These are phyloP conservation scores for Moesziomyces globuligerus DNA, from an alignment of 1,284 basidiomycete species.

Conservation along the genomic window DNA sequence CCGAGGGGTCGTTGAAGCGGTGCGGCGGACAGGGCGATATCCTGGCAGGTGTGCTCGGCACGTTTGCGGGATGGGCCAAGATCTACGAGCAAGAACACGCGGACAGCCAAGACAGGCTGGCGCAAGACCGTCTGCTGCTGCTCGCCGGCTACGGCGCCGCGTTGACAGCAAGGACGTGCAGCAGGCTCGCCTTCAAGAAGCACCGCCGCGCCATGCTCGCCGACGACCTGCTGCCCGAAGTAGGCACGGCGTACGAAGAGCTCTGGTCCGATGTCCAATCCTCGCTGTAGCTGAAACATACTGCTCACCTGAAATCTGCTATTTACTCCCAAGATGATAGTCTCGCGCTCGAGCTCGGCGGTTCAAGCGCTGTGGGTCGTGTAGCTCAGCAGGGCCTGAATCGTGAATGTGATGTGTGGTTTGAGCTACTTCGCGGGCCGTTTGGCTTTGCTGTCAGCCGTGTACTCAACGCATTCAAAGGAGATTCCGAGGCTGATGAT, in stretches of 20 bases:
- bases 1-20: slow-evolving; percentile 84
- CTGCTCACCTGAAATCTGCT: too few relatives aligned
- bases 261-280: slow-evolving; percentile 35
- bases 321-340: too few relatives aligned
- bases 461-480: too few relatives aligned
- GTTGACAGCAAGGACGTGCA: slow-evolving; percentile 85
- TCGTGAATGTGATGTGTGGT: too few relatives aligned
- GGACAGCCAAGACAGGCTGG: slow-evolving; percentile 9
- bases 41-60: slow-evolving; percentile 84
- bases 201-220: slow-evolving; percentile 86
- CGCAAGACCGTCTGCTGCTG: slow-evolving; percentile 75
- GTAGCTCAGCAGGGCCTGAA: too few relatives aligned
- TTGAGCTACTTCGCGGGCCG: too few relatives aligned
- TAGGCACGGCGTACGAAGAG: slow-evolving; percentile 67
- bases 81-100: slow-evolving; percentile 74
- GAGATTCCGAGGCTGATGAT: too few relatives aligned
- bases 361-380: too few relatives aligned
- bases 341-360: too few relatives aligned
- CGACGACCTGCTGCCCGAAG: slow-evolving; percentile 76
- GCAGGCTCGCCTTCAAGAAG: slow-evolving; percentile 78
- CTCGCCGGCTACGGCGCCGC: slow-evolving; percentile 88
- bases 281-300: too few relatives aligned
- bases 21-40: slow-evolving; percentile 97
- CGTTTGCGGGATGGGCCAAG: slow-evolving; percentile 92
- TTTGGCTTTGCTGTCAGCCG: too few relatives aligned